Conservation (phyloP, 2,329 filamentous ascomycete genomes). For the Alternaria alternata region DNA sequence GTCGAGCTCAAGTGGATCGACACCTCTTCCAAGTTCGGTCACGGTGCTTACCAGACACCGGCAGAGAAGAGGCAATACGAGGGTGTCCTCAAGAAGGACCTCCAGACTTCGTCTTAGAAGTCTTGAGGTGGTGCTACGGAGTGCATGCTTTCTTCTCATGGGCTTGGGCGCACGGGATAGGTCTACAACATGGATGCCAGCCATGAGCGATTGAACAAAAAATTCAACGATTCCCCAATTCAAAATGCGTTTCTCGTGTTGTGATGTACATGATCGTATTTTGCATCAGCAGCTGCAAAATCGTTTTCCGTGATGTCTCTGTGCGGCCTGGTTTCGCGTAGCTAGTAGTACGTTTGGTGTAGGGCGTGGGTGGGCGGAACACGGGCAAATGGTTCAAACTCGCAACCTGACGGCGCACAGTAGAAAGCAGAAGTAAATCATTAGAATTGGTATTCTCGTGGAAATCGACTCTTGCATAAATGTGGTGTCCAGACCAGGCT, state of each 20-base stretch:
- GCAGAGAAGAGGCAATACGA: constrained; percentile 98
- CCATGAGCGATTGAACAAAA: constrained; percentile 45
- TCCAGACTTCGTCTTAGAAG: constrained; percentile 64
- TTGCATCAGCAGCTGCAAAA: not conserved
- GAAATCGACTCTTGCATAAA: not conserved
- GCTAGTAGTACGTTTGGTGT: not conserved
- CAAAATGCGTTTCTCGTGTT: constrained; percentile 13
- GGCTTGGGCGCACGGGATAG: constrained; percentile 50
- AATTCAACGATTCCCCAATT: constrained; percentile 52
- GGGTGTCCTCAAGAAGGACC: constrained; percentile 99
- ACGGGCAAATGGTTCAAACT: not conserved
- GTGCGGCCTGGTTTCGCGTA: not conserved
- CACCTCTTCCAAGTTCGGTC: constrained; percentile 99
- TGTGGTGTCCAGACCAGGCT: not conserved
- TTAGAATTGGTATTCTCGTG: not conserved
- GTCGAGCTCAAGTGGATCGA: constrained; percentile 99
- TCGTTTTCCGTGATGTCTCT: not conserved
- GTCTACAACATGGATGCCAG: constrained; percentile 43
- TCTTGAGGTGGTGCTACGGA: constrained; percentile 33
- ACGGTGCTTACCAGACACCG: constrained; percentile 98
- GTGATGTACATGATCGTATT: not conserved
- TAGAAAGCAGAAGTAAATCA: not conserved
- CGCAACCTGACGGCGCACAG: not conserved
- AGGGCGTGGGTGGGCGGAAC: too few relatives aligned
- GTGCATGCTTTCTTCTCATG: constrained; percentile 46